Evolutionary conservation across 441 rosid genomes (phyloP), one percentile per base, ranked within the genome.

Genomic region (Corymbia citriodora): DNA sequence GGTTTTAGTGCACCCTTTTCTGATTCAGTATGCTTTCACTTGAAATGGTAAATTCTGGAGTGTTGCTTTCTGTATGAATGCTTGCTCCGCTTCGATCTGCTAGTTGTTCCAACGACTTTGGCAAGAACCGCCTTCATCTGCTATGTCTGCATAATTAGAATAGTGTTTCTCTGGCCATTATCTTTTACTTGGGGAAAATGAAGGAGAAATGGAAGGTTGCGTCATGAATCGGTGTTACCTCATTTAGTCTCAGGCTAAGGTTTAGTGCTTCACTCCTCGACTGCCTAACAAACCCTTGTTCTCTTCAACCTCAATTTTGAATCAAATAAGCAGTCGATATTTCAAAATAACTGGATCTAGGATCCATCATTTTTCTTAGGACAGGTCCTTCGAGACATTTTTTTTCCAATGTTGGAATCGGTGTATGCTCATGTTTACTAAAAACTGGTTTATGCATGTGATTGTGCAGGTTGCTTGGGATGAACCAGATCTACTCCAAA

Each of bases 401-500:
- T 11, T 63, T 36, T 36, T 8, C 52, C 85, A 21, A 79, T 52
- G 36, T 12, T 68, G 45, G 23, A 14, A 81, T 25, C 19, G 36
- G 19, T 57, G 8, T 4, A 21, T 55, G 65, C 68, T 79, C n/a
- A 23, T 55, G 61, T 79, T 79, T 87, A 52, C 61, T 87, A 55
- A 50, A 53, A 59, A 55, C 63, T 21, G 18, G 18, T 87, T 87
- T 48, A 18, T 33, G 49, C 88, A 68, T 54, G 31, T 87, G 18
- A 54, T 52, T 48, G 91, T 86, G 49, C 91, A 98, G 99, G 99
- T 98, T 63, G 94, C 95, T 31, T 97, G 99, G 99, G 99, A 98
- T 89, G 99, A 98, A 91, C 99, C 99, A 0, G 99, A 98, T 89
- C 93, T 98, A 89, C 99, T 97, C 52, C 99, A 97, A 89, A 97